Evolutionary conservation across 169 alveolate genomes (phyloP).

Genomic region (Plasmodium falciparum): DNA sequence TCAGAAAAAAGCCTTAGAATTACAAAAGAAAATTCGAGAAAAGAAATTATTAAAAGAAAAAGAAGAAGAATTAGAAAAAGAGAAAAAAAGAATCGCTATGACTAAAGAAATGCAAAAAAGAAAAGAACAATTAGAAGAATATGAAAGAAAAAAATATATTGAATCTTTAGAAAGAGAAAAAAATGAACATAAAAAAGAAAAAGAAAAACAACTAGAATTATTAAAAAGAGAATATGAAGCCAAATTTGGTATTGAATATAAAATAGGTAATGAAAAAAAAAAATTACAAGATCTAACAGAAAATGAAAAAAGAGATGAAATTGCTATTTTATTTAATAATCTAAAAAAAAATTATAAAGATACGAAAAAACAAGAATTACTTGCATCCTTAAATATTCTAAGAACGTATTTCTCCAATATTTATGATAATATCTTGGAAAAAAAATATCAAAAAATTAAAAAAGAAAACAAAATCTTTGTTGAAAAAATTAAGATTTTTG

Average conservation of each 20-base stretch:
- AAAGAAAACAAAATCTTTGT: slow-evolving; percentile 67
- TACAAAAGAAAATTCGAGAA: slow-evolving; percentile 71
- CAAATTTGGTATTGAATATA: slow-evolving; percentile 67
- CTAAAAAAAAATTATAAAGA: slow-evolving; percentile 71
- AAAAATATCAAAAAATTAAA: slow-evolving; percentile 68
- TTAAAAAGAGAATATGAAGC: slow-evolving; percentile 75
- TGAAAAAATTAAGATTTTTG: slow-evolving; percentile 55
- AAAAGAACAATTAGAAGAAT: slow-evolving; percentile 74
- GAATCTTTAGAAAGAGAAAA: slow-evolving; percentile 54
- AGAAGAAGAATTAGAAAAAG: slow-evolving; percentile 74
- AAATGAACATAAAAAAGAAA: slow-evolving; percentile 75
- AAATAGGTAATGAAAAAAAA: slow-evolving; percentile 28
- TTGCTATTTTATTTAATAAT: slow-evolving; percentile 67
- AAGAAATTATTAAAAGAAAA: slow-evolving; percentile 63
- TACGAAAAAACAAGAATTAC: slow-evolving; percentile 42
- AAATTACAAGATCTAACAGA: slow-evolving; percentile 53
- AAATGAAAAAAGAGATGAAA: slow-evolving; percentile 74
- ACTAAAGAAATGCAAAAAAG: slow-evolving; percentile 73
- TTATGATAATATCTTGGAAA: slow-evolving; percentile 59
- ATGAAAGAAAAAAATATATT: slow-evolving; percentile 62
- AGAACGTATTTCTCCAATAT: slow-evolving; percentile 55
- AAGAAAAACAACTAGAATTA: slow-evolving; percentile 66
- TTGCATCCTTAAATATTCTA: slow-evolving; percentile 42
- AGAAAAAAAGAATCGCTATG: slow-evolving; percentile 70
- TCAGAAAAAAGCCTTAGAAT: slow-evolving; percentile 62